Conservation (phyloP, 2,329 filamentous ascomycete genomes). For the Xenoacremonium recifei region DNA sequence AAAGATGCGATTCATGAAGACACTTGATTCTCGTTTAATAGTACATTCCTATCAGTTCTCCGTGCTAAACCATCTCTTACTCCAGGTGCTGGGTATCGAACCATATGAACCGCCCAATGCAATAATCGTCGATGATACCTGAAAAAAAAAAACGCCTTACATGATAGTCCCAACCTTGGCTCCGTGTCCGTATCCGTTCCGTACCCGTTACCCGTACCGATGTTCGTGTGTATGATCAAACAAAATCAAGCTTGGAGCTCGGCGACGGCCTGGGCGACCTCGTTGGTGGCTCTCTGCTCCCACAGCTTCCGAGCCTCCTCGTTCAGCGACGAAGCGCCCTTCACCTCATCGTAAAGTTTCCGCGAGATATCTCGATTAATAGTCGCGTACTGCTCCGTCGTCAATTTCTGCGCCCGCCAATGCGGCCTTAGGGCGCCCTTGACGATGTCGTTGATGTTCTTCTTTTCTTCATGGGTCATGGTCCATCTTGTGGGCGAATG, state of each 20-base stretch:
- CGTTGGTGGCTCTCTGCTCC: slow-evolving; percentile 73
- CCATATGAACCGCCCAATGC: slow-evolving; percentile 24
- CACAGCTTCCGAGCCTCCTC: slow-evolving; percentile 66
- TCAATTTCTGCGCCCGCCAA: slow-evolving; percentile 76
- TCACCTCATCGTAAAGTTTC: slow-evolving; percentile 74
- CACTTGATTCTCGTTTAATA: too few relatives aligned
- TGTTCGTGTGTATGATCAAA: too few relatives aligned
- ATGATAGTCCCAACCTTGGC: slow-evolving; percentile 23
- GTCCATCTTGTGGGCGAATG: slow-evolving; percentile 63
- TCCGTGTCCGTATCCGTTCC: too few relatives aligned
- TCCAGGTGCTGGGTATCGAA: slow-evolving; percentile 35
- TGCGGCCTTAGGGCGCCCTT: slow-evolving; percentile 77
- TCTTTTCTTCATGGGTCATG: slow-evolving; percentile 80
- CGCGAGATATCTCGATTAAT: slow-evolving; percentile 91
- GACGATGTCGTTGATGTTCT: slow-evolving; percentile 86
- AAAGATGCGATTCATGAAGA: too few relatives aligned
- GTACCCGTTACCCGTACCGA: too few relatives aligned
- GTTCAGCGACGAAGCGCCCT: slow-evolving; percentile 56
- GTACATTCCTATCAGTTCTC: too few relatives aligned
- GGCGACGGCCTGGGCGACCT: slow-evolving; percentile 74
- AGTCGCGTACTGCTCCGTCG: slow-evolving; percentile 84
- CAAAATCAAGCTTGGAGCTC: slow-evolving; percentile 47
- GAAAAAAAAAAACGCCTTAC: slow-evolving; percentile 32
- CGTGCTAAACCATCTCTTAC: too few relatives aligned
- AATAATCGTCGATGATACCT: too few relatives aligned